phyloP scores from a whole-genome alignment of 495 filamentous ascomycete species.

The Thozetella sp. region DNA sequence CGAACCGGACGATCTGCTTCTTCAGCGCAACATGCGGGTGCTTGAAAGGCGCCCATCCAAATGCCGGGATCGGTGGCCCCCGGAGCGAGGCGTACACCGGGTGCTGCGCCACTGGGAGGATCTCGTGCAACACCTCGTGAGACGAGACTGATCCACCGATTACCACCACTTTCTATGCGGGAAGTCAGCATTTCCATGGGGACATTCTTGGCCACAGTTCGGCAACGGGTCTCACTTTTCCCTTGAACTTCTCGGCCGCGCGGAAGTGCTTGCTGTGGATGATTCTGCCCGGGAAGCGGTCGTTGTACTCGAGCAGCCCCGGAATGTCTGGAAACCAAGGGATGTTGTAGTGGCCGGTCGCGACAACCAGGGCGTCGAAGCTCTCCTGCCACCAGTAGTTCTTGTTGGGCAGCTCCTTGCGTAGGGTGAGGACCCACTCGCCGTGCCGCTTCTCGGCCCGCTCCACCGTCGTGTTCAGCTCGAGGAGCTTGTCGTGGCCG shows the following conservation, averaged over 20 bases:
- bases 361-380: constrained; percentile 31
- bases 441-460: constrained; percentile 29
- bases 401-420: constrained; percentile 25
- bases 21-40: constrained; percentile 50
- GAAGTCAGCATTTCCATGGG: too few species aligned
- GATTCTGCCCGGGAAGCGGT: constrained; percentile 29
- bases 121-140: constrained; percentile 32
- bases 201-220: background rate
- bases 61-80: constrained; percentile 28
- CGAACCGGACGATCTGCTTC: constrained; percentile 36
- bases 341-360: constrained; percentile 35
- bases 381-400: constrained; percentile 45
- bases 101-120: constrained; percentile 23
- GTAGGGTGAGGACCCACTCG: constrained; percentile 39
- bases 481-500: constrained; percentile 31
- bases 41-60: constrained; percentile 44
- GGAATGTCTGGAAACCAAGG: constrained; percentile 29
- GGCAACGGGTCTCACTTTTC: constrained; percentile 36
- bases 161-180: constrained; percentile 28
- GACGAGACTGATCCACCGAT: constrained; percentile 32
- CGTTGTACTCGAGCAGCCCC: constrained; percentile 27
- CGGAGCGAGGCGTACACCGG: constrained; percentile 27
- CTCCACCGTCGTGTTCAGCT: constrained; percentile 43
- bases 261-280: constrained; percentile 35
- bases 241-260: constrained; percentile 25